Evolutionary conservation across 1,284 basidiomycete species (phyloP), one percentile per base, ranked within the genome.

Genomic region (Pholiota adiposa): DNA sequence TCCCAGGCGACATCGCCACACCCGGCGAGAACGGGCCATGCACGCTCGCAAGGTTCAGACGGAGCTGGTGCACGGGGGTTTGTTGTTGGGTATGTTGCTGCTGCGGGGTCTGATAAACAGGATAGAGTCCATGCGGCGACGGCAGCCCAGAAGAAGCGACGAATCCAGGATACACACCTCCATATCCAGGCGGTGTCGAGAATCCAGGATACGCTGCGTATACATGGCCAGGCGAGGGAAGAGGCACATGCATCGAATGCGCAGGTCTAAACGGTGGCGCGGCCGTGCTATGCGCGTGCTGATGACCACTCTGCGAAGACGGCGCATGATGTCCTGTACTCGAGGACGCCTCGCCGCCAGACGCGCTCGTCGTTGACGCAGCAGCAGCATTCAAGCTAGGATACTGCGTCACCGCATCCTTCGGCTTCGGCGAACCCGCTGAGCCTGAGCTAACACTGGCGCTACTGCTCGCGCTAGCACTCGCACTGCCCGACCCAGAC

Each of bases 1-100:
- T 75, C 1, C 89, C 89, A 18, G 90, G 88, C 18, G 85, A 87
- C 83, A 92, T 87, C 19, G 84, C 79, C n/a, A 84, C 76, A 19
- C 85, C 87, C 1, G 89, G 87, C 0, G 87, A 87, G 76, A 90
- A 86, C 18, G 67, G 50, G 31, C 61, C 60, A 74, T 73, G 63
- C 65, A 67, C 55, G 55, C 64, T 58, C 4, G 63, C 54, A 31
- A 67, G 63, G 56, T 67, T 66, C 9, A 68, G 48, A 18, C 62
- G 63, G 29, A 65, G 54, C 1, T 57, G 51, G 40, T 49, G 36
- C n/a, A 29, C 33, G 9, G 23, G 38, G 9, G 41, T 23, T 43
- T 43, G 41, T 43, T 46, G 43, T 23, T 46, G 43, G 11, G 9
- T 23, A 4, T 46, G 43, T 12, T 9, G 23, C 23, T 40, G 43